Base-by-base conservation (phyloP, 1,139 yeast species). In the Geotrichum citri-aurantii region DNA sequence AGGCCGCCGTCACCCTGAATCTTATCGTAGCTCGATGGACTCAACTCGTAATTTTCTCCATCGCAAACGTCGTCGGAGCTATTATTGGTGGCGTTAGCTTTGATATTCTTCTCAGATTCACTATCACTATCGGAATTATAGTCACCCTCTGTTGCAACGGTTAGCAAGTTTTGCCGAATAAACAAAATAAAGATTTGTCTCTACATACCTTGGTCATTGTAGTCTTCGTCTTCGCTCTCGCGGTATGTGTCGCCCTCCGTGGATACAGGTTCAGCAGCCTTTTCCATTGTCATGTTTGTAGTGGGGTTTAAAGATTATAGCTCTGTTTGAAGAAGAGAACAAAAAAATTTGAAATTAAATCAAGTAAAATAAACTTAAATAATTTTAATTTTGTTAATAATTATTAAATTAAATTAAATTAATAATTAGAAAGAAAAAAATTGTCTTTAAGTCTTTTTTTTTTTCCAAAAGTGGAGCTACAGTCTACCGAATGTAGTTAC, bases 171-270 rank as follows among this genome's bases (percentile, higher is more conserved):
- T 17, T 29, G 42, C 12, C 14, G 6, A 49, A 6, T 8, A 6
- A 10, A 5, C 11, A 12, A 31, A 17, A 14, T 11, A 3, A 23
- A 23, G 10, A 21, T 47, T 1, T 11, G 11, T 6, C 21, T 8
- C 44, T 23, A 31, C 48, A 14, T 31, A 24, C 52, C 46, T 24
- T 48, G 29, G 57, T 64, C 55, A 60, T 27, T 54, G 46, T 79
- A 85, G 64, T 85, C 89, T 56, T 82, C 86, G 61, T 84, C 88
- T 48, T 84, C 88, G 56, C 83, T 85, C 63, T 84, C 89, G 49
- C 78, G 75, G 61, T 83, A 82, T 11, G 70, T 72, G 29, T 69
- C 75, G 33, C 75, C 80, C 6, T 71, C 60, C 11, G 49, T 46
- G 8, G 49, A 23, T 5, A 44, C 52, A 17, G 24, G 24, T 14